phyloP scores from a whole-genome alignment of 1,284 basidiomycete genomes.

The Leccinum pachyderme region DNA sequence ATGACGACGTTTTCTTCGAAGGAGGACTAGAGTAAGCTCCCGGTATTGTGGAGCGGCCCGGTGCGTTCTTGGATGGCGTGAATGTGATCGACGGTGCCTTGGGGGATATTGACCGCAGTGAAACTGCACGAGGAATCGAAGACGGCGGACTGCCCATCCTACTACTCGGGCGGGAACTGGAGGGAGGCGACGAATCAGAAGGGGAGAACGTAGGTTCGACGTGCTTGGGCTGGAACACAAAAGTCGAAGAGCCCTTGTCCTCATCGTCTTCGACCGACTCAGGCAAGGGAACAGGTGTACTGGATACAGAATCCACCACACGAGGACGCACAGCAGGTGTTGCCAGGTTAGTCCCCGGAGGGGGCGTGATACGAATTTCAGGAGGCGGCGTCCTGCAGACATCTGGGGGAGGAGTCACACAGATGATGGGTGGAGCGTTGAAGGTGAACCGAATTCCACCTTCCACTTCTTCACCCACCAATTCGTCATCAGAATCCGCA shows the following conservation, averaged over 20 bases:
- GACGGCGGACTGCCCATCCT: slow-evolving; percentile 40
- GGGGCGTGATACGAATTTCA: slow-evolving; percentile 24
- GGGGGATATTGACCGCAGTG: slow-evolving; percentile 35
- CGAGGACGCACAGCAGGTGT: slow-evolving; percentile 13
- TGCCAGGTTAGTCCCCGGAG: slow-evolving; percentile 11
- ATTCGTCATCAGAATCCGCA: slow-evolving; percentile 38
- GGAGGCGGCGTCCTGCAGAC: slow-evolving; percentile 39
- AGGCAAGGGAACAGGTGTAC: slow-evolving; percentile 13
- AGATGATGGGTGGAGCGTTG: slow-evolving; percentile 49
- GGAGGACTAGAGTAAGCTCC: slow-evolving; percentile 39
- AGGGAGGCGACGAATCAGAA: slow-evolving; percentile 19
- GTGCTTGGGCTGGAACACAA: slow-evolving; percentile 17
- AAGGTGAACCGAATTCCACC: slow-evolving; percentile 72
- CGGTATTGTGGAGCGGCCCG: slow-evolving; percentile 21
- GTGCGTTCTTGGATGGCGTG: slow-evolving; percentile 24
- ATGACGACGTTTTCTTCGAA: slow-evolving; percentile 50
- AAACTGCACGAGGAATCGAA: slow-evolving; percentile 49
- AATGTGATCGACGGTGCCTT: slow-evolving; percentile 26
- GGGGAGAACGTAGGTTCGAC: slow-evolving; percentile 19
- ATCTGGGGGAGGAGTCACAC: slow-evolving; percentile 41
- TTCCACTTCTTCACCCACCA: slow-evolving; percentile 47
- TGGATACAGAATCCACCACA: background rate
- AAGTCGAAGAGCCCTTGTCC: slow-evolving; percentile 23
- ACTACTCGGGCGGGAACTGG: slow-evolving; percentile 8
- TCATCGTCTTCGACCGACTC: slow-evolving; percentile 35